A percentile compares a stretch with the other conserved stretches of the same genome.
phyloP scores from a whole-genome alignment of 2,329 filamentous ascomycete genomes.

The Chrysoporthe austroafricana region DNA sequence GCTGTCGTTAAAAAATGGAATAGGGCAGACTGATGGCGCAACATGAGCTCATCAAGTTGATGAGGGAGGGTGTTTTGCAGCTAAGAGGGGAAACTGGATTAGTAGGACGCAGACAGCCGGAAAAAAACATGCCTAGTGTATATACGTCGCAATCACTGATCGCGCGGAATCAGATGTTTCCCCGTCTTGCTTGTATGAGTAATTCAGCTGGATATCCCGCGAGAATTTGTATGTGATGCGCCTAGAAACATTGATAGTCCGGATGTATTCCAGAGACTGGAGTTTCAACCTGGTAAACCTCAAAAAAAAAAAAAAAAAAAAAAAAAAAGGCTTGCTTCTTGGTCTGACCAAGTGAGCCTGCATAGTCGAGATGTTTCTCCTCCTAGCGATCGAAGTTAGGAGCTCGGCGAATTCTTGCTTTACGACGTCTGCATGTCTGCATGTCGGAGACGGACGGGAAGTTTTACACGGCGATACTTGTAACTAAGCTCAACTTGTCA shows the following conservation, averaged over 20 bases:
- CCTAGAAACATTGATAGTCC: neutral
- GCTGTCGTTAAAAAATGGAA: neutral
- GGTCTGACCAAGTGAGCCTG: neutral
- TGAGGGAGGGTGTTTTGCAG: neutral
- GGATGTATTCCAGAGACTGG: neutral
- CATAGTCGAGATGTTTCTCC: neutral
- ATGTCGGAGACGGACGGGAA: no score
- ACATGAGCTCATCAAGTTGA: neutral
- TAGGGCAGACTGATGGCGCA: no score
- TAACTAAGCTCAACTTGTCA: no score
- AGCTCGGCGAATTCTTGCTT: neutral
- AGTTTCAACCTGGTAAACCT: neutral
- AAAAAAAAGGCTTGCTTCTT: neutral
- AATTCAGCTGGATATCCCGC: neutral
- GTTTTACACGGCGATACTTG: no score
- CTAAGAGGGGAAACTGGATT: neutral
- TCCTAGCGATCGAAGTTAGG: neutral
- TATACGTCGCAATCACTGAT: neutral
- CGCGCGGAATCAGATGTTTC: neutral
- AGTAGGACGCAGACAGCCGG: neutral
- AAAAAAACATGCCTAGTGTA: neutral
- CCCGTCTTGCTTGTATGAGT: no score
- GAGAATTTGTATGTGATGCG: neutral
- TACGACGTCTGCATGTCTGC: neutral
- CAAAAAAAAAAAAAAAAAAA: neutral